Conservation (phyloP, 2,329 filamentous ascomycete species). For the Blumeria hordei region DNA sequence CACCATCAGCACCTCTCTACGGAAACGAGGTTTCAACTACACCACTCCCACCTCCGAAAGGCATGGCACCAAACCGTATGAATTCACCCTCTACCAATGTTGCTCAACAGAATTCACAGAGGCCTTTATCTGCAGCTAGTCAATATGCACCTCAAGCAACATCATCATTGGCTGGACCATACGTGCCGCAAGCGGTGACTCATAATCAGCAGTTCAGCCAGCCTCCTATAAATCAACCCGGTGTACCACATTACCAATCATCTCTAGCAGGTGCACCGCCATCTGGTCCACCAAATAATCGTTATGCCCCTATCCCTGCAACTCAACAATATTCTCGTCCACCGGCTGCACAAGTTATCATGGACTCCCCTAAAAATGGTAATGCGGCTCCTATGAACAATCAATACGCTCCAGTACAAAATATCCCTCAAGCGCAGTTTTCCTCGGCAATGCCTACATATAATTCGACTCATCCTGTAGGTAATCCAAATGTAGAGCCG, state of each 20-base stretch:
- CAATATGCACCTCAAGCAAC: conserved; percentile 37
- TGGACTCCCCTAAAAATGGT: no score
- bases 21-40: conserved; percentile 41
- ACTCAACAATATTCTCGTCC: conserved; percentile 9
- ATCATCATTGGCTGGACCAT: conserved; percentile 18
- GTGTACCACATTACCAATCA: conserved; percentile 70
- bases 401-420: conserved; percentile 13
- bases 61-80: conserved; percentile 40
- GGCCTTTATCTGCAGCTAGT: conserved; percentile 29
- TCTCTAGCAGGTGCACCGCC: conserved; percentile 51
- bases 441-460: conserved; percentile 27
- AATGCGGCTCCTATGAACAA: background rate
- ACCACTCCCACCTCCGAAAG: conserved; percentile 67
- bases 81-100: conserved; percentile 36
- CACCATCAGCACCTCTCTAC: conserved; percentile 35
- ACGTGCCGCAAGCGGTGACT: conserved; percentile 10
- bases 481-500: conserved; percentile 20
- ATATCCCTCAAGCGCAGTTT: conserved; percentile 29
- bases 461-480: conserved; percentile 16
- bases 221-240: conserved; percentile 43
- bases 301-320: conserved; percentile 18
- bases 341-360: conserved; percentile 15
- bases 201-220: conserved; percentile 16
- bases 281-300: conserved; percentile 29
- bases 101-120: conserved; percentile 23